These are phyloP conservation scores for Geotrichum armillariae DNA, from an alignment of 1,139 yeast genomes.

Conservation along the genomic window DNA sequence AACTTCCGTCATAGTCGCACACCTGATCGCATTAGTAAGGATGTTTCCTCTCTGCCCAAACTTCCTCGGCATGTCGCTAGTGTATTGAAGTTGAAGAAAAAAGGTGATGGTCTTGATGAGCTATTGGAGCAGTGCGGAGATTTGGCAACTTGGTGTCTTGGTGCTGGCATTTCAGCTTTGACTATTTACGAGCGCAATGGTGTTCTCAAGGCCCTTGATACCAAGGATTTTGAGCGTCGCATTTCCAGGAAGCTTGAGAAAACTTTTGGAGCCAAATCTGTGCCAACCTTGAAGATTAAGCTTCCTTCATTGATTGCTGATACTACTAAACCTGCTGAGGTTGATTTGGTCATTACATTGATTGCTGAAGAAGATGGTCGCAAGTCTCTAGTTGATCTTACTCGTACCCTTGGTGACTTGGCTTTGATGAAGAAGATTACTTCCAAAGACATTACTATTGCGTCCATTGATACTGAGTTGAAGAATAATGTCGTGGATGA, in stretches of 20 bases:
- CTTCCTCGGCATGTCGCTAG: conserved; percentile 77
- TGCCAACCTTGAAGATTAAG: conserved; percentile 48
- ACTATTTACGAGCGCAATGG: conserved; percentile 84
- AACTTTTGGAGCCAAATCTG: conserved; percentile 72
- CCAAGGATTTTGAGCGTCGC: conserved; percentile 57
- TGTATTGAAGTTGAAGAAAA: conserved; percentile 69
- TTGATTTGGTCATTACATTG: conserved; percentile 62
- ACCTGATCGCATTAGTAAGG: conserved; percentile 84
- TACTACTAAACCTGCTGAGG: no score
- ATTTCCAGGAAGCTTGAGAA: conserved; percentile 60
- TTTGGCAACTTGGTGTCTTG: conserved; percentile 80
- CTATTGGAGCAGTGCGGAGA: conserved; percentile 76
- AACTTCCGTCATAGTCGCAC: conserved; percentile 80
- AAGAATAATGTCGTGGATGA: conserved; percentile 79
- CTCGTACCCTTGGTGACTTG: conserved; percentile 81
- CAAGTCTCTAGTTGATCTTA: conserved; percentile 82
- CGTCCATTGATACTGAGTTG: conserved; percentile 72
- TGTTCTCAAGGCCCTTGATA: conserved; percentile 48
- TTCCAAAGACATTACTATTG: conserved; percentile 69
- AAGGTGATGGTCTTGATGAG: conserved; percentile 90
- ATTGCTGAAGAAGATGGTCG: conserved; percentile 83
- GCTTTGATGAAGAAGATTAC: conserved; percentile 62
- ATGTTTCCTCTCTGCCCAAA: conserved; percentile 68
- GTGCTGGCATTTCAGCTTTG: conserved; percentile 74
- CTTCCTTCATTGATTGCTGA: conserved; percentile 9